Evolutionary conservation across 257 asterid species (phyloP).

Genomic region (Solanum dulcamara): DNA sequence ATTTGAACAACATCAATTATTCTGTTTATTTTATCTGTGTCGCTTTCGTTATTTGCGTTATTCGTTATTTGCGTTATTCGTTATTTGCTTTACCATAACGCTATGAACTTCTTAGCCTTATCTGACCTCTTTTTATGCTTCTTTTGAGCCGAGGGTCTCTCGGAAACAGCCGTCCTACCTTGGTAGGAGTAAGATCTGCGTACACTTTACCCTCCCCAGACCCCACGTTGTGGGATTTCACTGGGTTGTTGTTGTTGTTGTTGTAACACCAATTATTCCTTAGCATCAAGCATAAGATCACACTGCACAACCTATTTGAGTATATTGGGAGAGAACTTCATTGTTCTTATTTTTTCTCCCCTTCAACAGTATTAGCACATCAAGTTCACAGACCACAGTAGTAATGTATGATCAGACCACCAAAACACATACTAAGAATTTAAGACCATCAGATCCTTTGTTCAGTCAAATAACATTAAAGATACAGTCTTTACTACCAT

Average conservation of each 20-base stretch:
- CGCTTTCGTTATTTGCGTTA: too few species aligned
- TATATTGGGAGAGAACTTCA: not conserved
- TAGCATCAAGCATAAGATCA: not conserved
- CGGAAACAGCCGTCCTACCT: too few species aligned
- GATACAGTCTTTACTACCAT: not conserved
- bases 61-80: too few species aligned
- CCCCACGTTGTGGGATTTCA: too few species aligned
- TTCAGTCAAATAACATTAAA: not conserved
- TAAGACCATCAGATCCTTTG: not conserved
- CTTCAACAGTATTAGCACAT: not conserved
- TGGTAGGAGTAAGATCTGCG: too few species aligned
- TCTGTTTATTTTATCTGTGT: too few species aligned
- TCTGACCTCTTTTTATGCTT: too few species aligned
- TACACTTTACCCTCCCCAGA: too few species aligned
- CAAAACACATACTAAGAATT: not conserved
- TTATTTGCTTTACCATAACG: too few species aligned
- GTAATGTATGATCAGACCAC: not conserved
- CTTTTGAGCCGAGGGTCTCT: too few species aligned
- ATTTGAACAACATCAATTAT: not conserved
- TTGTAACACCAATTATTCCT: not conserved
- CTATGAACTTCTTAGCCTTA: too few species aligned
- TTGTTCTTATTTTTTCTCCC: not conserved
- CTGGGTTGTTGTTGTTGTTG: too few species aligned
- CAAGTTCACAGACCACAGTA: not conserved
- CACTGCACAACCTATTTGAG: not conserved